These are phyloP conservation scores for Saccharum spontaneum DNA, from an alignment of 176 grass and related monocot genomes.

Conservation along the genomic window DNA sequence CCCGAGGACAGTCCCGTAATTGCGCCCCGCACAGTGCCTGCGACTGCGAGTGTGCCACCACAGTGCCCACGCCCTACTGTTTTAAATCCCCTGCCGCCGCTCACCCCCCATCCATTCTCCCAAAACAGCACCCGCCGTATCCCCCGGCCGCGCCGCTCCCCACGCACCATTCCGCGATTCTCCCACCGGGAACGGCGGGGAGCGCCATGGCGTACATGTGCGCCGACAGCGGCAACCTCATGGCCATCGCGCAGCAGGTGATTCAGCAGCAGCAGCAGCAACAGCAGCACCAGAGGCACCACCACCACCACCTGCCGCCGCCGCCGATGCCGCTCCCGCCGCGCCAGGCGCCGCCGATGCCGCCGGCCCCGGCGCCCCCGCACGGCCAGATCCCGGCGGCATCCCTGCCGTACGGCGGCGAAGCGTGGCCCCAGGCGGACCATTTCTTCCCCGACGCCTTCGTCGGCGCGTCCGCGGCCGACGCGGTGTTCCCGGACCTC, in stretches of 20 bases:
- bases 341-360: constrained; percentile 6
- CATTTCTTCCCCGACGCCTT: constrained; percentile 57
- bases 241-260: constrained; percentile 99
- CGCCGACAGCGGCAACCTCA: constrained; percentile 97
- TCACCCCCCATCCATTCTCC: constrained; percentile 1
- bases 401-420: constrained; percentile 31
- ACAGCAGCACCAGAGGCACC: constrained; percentile 47
- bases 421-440: constrained; percentile 42
- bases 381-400: constrained; percentile 49
- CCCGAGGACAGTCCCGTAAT: constrained; percentile 24
- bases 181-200: constrained; percentile 13
- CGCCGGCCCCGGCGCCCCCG: constrained; percentile 6
- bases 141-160: neutral
- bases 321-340: constrained; percentile 27
- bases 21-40: neutral
- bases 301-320: constrained; percentile 42
- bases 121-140: constrained; percentile 11
- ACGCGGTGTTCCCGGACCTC: constrained; percentile 60
- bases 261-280: constrained; percentile 95
- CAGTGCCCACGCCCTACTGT: constrained; percentile 51
- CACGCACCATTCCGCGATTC: constrained; percentile 8
- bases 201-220: constrained; percentile 92
- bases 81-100: constrained; percentile 77
- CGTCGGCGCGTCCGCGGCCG: constrained; percentile 34
- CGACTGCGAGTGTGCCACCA: too few species aligned